Conservation (phyloP, 2,329 filamentous ascomycete genomes). For the Nemania abortiva region DNA sequence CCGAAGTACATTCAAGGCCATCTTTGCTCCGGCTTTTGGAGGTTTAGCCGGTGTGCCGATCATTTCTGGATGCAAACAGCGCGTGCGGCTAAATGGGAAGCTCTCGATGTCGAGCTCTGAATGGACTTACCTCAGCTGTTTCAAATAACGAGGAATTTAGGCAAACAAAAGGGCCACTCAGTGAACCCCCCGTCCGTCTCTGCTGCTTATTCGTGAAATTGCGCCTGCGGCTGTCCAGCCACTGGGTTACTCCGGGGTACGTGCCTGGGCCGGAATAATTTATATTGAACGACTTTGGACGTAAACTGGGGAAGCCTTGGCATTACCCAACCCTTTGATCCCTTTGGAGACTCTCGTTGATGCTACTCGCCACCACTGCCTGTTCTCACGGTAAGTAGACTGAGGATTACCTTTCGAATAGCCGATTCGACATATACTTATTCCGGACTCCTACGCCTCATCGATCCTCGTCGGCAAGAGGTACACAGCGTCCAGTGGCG, state of each 20-base stretch:
- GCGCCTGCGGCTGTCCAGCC: constrained; percentile 9
- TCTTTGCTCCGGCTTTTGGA: constrained; percentile 31
- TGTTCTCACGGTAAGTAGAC: neutral
- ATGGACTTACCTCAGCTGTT: constrained; percentile 45
- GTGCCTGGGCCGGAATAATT: constrained; percentile 24
- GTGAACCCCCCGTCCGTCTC: constrained; percentile 9
- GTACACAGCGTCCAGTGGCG: neutral
- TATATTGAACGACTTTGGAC: constrained; percentile 21
- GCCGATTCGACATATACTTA: neutral
- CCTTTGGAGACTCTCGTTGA: constrained; percentile 17
- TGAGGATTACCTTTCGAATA: neutral
- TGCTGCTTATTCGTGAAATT: constrained; percentile 29
- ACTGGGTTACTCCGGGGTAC: constrained; percentile 27
- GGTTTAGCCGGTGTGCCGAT: constrained; percentile 41
- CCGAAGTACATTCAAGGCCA: constrained; percentile 19
- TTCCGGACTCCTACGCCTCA: neutral
- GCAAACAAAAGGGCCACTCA: constrained; percentile 30
- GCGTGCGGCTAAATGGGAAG: constrained; percentile 48
- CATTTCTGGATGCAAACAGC: constrained; percentile 28
- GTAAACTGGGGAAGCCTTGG: constrained; percentile 38
- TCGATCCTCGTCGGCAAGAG: neutral
- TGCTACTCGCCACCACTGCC: neutral
- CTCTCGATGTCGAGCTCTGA: constrained; percentile 32
- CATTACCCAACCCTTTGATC: constrained; percentile 19
- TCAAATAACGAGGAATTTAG: constrained; percentile 49